Percentiles rank a stretch among this genome's conserved stretches.
phyloP scores from a whole-genome alignment of 2,329 filamentous ascomycete species.

The Alternaria conjuncta region DNA sequence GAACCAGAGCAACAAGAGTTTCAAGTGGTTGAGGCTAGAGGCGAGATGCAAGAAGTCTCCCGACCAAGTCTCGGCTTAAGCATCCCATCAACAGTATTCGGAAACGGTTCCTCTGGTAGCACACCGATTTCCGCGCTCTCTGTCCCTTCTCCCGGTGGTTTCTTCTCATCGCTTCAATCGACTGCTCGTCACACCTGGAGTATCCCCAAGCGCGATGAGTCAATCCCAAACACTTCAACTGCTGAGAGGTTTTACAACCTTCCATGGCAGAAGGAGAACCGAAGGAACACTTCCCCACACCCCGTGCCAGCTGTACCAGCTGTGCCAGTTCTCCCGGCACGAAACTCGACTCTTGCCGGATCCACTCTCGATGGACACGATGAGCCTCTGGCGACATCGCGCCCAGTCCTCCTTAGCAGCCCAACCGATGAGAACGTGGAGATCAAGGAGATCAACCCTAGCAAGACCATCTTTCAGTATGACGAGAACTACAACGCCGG shows the following conservation, averaged over 20 bases:
- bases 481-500: slow-evolving; percentile 77
- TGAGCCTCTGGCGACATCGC: slow-evolving; percentile 39
- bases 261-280: slow-evolving; percentile 68
- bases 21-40: slow-evolving; percentile 54
- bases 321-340: slow-evolving; percentile 25
- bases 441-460: slow-evolving; percentile 64
- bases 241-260: slow-evolving; percentile 90
- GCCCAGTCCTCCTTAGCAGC: slow-evolving; percentile 34
- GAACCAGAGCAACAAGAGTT: slow-evolving; percentile 30
- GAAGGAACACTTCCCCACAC: slow-evolving; percentile 32
- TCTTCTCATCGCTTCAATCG: slow-evolving; percentile 84
- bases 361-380: slow-evolving; percentile 45
- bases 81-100: slow-evolving; percentile 29
- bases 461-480: slow-evolving; percentile 72
- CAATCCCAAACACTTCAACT: slow-evolving; percentile 82
- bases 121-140: slow-evolving; percentile 81
- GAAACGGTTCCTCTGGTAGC: slow-evolving; percentile 47
- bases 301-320: slow-evolving; percentile 24
- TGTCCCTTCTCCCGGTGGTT: slow-evolving; percentile 88
- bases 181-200: slow-evolving; percentile 84
- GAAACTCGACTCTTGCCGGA: slow-evolving; percentile 36
- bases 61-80: slow-evolving; percentile 55
- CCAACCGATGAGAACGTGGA: slow-evolving; percentile 51
- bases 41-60: slow-evolving; percentile 67
- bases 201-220: slow-evolving; percentile 50